Conservation (phyloP, 1,284 basidiomycete species). For the Ganoderma sp. region DNA sequence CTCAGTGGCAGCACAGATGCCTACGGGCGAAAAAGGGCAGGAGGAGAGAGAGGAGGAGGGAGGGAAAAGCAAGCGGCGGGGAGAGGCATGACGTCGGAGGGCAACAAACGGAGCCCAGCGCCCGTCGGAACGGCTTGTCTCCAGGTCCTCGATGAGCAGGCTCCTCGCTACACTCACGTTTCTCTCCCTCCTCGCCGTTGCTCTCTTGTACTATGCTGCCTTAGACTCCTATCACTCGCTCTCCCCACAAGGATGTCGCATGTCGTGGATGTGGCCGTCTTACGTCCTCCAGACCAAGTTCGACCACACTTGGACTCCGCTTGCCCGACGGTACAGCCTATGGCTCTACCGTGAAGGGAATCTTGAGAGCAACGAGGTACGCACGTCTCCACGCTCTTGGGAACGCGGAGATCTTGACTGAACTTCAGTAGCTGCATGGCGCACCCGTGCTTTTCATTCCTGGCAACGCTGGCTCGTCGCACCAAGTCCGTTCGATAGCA, state of each 20-base stretch:
- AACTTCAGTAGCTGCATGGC: constrained; percentile 53
- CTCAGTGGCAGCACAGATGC: neutral
- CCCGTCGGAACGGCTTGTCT: constrained; percentile 22
- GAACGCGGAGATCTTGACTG: constrained; percentile 27
- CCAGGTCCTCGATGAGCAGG: constrained; percentile 28
- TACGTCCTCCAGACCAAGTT: constrained; percentile 77
- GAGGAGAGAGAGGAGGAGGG: constrained; percentile 17
- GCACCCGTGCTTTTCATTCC: constrained; percentile 94
- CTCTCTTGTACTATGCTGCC: constrained; percentile 37
- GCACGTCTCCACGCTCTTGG: constrained; percentile 29
- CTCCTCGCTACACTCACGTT: constrained; percentile 30
- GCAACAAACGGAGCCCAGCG: constrained; percentile 21
- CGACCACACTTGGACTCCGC: constrained; percentile 68
- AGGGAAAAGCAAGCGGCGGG: constrained; percentile 22
- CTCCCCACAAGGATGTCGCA: constrained; percentile 86
- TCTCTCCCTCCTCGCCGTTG: constrained; percentile 34
- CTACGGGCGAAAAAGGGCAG: neutral
- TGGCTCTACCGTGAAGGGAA: constrained; percentile 93
- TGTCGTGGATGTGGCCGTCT: constrained; percentile 97
- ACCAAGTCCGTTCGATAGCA: constrained; percentile 94
- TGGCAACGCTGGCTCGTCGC: constrained; percentile 95
- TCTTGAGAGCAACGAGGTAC: constrained; percentile 75
- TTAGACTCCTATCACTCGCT: constrained; percentile 37
- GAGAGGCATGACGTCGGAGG: constrained; percentile 31
- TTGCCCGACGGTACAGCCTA: constrained; percentile 80